Evolutionary conservation across 192 early-diverging fungal species (phyloP), one percentile per base, ranked within the genome.

Genomic region (Phlyctochytrium planicorne): DNA sequence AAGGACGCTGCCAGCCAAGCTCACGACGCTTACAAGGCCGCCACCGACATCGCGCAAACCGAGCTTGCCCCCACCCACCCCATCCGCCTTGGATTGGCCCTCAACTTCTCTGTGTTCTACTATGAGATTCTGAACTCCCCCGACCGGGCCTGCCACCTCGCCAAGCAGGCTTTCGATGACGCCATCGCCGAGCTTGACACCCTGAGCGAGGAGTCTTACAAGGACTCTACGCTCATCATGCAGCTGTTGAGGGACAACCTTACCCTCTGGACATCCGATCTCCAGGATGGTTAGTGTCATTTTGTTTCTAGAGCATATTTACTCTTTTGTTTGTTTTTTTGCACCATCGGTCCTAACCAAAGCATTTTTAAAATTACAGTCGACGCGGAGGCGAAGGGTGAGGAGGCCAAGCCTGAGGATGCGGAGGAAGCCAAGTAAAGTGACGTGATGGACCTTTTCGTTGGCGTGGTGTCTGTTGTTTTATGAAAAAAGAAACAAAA

Each of bases 81-180:
- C 68, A 97, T 98, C 80, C 94, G 96, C 65, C 91, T 98, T 68
- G 95, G 95, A 65, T 87, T 98, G 60, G 94, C 96, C 52, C 87
- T 97, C 75, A 97, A 97, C 91, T 97, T 94, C 87, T 98, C 95
- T 35, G 95, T 97, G 33, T 98, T 98, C 86, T 97, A 94, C 87
- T 98, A 97, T 80, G 96, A 98, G 87, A 98, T 98, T 75, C 82
- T 92, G 79, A 97, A 97, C 90, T 94, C 93, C 37, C 96, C 96
- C 69, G 94, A 95, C 81, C 88, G 91, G 73, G 96, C 94, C 67
- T 96, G 96, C 88, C 90, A 95, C 70, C 86, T 97, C 36, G 95
- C 95, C 80, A 95, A 97, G 83, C 89, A 92, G 75, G 94, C 97
- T 29, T 98, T 98, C 72, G 97, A 98, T 80, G 97, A 96, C 71